phyloP scores from a whole-genome alignment of 345 rosid genomes.

The Euphorbia peplus region DNA sequence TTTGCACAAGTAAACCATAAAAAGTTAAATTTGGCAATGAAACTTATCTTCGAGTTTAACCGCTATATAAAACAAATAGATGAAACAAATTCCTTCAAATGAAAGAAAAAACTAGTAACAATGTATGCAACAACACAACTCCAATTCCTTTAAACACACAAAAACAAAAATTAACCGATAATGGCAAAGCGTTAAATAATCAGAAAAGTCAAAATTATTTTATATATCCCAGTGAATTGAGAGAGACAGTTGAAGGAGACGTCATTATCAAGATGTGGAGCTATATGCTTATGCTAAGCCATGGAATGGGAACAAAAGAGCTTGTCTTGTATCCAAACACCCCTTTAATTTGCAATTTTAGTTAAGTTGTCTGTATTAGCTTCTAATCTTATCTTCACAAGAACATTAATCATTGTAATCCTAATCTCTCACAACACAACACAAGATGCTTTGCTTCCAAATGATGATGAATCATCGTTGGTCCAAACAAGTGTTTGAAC shows the following conservation, averaged over 20 bases:
- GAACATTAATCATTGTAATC: slow-evolving; percentile 7
- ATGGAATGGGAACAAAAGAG: neutral
- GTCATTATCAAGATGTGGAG: neutral
- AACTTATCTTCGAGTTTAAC: too few relatives aligned
- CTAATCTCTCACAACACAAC: too few relatives aligned
- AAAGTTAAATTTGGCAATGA: too few relatives aligned
- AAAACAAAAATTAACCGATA: neutral
- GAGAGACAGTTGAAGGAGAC: neutral
- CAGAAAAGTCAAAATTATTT: neutral
- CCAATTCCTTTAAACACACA: neutral
- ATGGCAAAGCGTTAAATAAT: neutral
- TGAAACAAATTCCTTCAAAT: neutral
- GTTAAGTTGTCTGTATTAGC: slow-evolving; percentile 2
- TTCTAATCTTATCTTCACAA: too few relatives aligned
- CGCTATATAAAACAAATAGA: too few relatives aligned
- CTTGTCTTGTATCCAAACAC: neutral
- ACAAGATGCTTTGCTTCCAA: slow-evolving; percentile 20
- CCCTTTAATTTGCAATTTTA: neutral
- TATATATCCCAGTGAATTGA: neutral
- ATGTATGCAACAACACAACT: too few relatives aligned
- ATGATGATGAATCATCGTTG: slow-evolving; percentile 17
- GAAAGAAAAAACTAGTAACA: neutral
- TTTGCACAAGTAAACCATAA: neutral
- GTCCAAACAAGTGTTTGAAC: neutral
- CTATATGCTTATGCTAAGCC: neutral